These are phyloP conservation scores for Annulohypoxylon truncatum DNA, from an alignment of 2,329 filamentous ascomycete species.

Conservation along the genomic window DNA sequence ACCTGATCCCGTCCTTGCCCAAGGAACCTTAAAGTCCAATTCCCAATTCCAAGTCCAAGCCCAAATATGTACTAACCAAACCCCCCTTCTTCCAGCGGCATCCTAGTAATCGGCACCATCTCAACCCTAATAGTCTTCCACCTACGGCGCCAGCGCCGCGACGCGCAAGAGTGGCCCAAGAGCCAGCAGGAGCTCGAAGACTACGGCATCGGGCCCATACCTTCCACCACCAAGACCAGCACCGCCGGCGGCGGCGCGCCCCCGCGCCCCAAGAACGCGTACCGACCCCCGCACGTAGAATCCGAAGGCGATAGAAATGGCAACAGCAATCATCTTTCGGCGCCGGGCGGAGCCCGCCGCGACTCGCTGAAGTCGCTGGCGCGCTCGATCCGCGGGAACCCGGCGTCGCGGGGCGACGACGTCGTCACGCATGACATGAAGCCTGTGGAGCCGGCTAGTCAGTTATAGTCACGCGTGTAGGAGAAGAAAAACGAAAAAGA, in stretches of 20 bases:
- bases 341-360: slow-evolving; percentile 27
- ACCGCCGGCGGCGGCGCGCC: not conserved
- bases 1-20: not conserved
- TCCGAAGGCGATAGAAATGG: not conserved
- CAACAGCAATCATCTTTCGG: slow-evolving; percentile 1
- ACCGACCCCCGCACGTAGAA: slow-evolving; percentile 27
- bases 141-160: slow-evolving; percentile 42
- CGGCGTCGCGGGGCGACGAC: slow-evolving; percentile 24
- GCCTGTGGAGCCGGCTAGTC: slow-evolving; percentile 36
- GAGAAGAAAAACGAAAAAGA: not conserved
- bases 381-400: slow-evolving; percentile 31
- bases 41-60: not conserved
- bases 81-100: slow-evolving; percentile 31
- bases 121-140: slow-evolving; percentile 43
- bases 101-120: slow-evolving; percentile 38
- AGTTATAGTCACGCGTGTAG: slow-evolving; percentile 26
- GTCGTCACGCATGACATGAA: slow-evolving; percentile 36
- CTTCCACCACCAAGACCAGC: slow-evolving; percentile 2
- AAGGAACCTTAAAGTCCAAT: too few species aligned
- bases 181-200: slow-evolving; percentile 49
- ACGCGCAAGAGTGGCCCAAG: slow-evolving; percentile 48
- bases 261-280: slow-evolving; percentile 33
- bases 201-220: slow-evolving; percentile 44
- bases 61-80: not conserved
- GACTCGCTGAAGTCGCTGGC: slow-evolving; percentile 34